Conservation (phyloP, 75 land plant genomes). For the Larix kaempferi region DNA sequence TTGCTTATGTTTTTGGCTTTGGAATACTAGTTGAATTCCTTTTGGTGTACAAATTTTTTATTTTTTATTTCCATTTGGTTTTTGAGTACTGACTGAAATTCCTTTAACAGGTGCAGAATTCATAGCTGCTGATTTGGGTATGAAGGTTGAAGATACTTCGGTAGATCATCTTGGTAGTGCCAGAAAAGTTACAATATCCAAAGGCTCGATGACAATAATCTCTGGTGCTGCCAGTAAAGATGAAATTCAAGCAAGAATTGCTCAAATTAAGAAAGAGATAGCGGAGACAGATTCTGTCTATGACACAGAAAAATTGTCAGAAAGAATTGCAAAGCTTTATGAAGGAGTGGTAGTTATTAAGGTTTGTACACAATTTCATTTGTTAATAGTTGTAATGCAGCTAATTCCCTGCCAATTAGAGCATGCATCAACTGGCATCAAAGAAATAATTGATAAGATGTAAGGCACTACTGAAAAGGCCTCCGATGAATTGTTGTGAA, state of each 20-base stretch:
- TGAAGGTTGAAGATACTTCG: conserved; percentile 56
- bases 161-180: conserved; percentile 82
- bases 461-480: no score
- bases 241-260: conserved; percentile 79
- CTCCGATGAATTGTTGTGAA: no score
- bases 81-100: background rate
- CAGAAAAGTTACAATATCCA: conserved; percentile 67
- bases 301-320: conserved; percentile 78
- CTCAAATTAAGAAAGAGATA: conserved; percentile 73
- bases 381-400: no score
- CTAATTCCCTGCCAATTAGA: no score
- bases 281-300: conserved; percentile 79
- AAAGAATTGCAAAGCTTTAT: conserved; percentile 86
- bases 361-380: conserved; percentile 10
- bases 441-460: no score
- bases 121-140: conserved; percentile 72
- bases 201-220: conserved; percentile 71
- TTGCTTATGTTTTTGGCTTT: no score
- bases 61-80: background rate
- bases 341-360: conserved; percentile 97
- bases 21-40: background rate
- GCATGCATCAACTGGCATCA: no score
- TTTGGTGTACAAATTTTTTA: no score
- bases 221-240: conserved; percentile 88
- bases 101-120: conserved; percentile 63